Percentiles rank a stretch among this genome's conserved stretches.
Conservation (phyloP, 768 basidiomycete species). For the Amanita fuliginea region DNA sequence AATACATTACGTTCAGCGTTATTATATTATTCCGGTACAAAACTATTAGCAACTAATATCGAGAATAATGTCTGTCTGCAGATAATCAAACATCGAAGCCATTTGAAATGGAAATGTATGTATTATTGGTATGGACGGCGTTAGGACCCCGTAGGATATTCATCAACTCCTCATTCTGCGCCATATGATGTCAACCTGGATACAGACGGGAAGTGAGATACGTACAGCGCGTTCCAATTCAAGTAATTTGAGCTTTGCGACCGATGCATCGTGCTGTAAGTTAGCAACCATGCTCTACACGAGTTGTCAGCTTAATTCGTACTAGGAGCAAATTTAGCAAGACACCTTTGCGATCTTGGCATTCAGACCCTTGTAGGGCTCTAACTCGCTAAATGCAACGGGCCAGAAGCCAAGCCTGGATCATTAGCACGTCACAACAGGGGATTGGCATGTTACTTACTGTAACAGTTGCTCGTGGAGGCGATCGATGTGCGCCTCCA, state of each 20-base stretch:
- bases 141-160: background rate
- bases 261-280: constrained; percentile 52
- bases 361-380: constrained; percentile 60
- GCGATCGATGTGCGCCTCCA: constrained; percentile 63
- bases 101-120: background rate
- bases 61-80: background rate
- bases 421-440: background rate
- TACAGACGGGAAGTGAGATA: constrained; percentile 7
- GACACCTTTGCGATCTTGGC: constrained; percentile 65
- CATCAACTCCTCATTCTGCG: constrained; percentile 2
- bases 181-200: background rate
- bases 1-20: background rate
- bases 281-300: constrained; percentile 63
- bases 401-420: constrained; percentile 40
- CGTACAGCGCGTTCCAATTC: constrained; percentile 62
- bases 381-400: constrained; percentile 42
- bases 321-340: background rate
- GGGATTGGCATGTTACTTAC: constrained; percentile 12
- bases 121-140: background rate
- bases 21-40: background rate
- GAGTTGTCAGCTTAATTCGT: background rate
- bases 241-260: constrained; percentile 49
- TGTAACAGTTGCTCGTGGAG: constrained; percentile 48
- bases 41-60: background rate
- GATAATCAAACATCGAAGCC: background rate